Evolutionary conservation across 1,284 basidiomycete species (phyloP).

Genomic region (Rhodotorula sp.): DNA sequence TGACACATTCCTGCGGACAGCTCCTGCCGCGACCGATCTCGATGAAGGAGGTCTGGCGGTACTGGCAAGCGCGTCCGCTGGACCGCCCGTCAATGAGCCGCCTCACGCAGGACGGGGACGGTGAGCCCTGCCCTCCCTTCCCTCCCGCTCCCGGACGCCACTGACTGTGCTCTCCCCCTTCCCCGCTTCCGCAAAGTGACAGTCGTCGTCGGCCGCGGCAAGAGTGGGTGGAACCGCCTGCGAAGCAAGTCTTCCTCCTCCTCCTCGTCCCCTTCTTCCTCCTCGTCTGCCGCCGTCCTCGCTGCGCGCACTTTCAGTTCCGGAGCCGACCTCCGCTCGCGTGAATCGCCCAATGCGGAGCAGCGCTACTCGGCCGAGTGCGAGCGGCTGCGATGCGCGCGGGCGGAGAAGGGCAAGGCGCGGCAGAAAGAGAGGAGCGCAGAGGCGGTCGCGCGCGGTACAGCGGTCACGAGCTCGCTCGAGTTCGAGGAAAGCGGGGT

Average conservation of each 20-base stretch:
- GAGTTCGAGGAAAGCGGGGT: constrained; percentile 30
- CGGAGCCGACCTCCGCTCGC: constrained; percentile 7
- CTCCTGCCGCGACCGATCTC: constrained; percentile 77
- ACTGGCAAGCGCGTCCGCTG: constrained; percentile 37
- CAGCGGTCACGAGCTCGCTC: neutral
- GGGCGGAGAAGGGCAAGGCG: neutral
- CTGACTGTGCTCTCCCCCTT: constrained; percentile 12
- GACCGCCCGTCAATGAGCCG: constrained; percentile 39
- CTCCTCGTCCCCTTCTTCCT: neutral
- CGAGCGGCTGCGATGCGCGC: neutral
- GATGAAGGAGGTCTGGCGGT: constrained; percentile 76
- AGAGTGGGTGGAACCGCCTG: constrained; percentile 35
- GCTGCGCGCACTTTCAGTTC: neutral
- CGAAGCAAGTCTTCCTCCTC: constrained; percentile 6
- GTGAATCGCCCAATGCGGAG: constrained; percentile 1
- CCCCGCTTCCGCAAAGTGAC: constrained; percentile 2
- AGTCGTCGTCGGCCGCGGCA: constrained; percentile 61
- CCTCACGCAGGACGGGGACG: constrained; percentile 43
- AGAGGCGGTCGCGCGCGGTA: neutral
- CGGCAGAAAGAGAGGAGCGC: neutral
- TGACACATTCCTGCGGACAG: neutral
- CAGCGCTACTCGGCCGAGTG: constrained; percentile 15
- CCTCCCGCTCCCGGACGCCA: neutral
- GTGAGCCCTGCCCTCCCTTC: constrained; percentile 11
- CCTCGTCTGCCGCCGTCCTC: neutral